Conservation (phyloP, 2,329 filamentous ascomycete genomes). For the Colletotrichum truncatum region DNA sequence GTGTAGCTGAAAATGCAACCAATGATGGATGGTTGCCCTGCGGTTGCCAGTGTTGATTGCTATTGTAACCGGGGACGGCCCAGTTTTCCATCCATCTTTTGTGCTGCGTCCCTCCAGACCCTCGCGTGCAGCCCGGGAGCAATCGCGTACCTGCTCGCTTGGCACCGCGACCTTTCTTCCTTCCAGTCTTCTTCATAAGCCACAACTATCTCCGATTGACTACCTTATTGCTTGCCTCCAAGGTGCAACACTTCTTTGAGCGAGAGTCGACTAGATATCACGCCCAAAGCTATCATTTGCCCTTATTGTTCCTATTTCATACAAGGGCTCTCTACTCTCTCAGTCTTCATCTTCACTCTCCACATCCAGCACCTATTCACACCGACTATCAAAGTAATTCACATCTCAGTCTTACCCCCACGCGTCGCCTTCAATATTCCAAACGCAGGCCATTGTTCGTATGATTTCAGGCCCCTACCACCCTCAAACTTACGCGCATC, state of each 20-base stretch:
- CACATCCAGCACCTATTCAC: not conserved
- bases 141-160: conserved; percentile 27
- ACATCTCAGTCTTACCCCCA: not conserved
- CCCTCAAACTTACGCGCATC: not conserved
- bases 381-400: not conserved
- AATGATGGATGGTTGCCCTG: conserved; percentile 64
- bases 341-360: not conserved
- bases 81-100: conserved; percentile 14
- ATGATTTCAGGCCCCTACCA: not conserved
- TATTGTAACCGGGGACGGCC: conserved; percentile 16
- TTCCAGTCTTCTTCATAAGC: conserved; percentile 13
- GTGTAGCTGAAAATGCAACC: conserved; percentile 37
- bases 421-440: not conserved
- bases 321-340: not conserved
- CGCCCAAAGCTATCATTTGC: not conserved
- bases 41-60: conserved; percentile 64
- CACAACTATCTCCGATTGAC: not conserved
- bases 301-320: too few relatives aligned
- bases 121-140: conserved; percentile 25
- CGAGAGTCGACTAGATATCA: not conserved
- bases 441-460: not conserved
- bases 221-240: conserved; percentile 30
- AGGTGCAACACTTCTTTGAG: not conserved
- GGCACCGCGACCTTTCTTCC: not conserved
- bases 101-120: not conserved